These are phyloP conservation scores for Arthrobotrys pseudoclavata DNA, from an alignment of 2,329 filamentous ascomycete species.

Conservation along the genomic window DNA sequence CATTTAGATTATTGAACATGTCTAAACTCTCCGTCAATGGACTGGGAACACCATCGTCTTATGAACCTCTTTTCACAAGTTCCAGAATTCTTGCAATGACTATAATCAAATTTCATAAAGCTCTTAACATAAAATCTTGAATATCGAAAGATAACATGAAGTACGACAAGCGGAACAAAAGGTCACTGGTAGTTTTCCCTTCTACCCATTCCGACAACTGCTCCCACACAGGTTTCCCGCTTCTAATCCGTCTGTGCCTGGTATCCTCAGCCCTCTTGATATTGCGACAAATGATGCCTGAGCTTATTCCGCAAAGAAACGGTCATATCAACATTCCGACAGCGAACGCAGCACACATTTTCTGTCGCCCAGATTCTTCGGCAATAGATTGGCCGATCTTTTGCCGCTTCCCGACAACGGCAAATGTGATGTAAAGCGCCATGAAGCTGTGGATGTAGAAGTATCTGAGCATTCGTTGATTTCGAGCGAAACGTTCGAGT, in stretches of 20 bases:
- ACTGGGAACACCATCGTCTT: not conserved
- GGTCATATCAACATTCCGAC: not conserved
- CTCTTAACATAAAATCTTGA: no score
- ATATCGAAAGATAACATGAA: not conserved
- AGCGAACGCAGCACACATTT: not conserved
- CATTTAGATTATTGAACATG: conserved; percentile 1
- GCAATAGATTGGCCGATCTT: not conserved
- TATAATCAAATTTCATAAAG: not conserved
- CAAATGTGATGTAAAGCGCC: not conserved
- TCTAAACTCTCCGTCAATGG: conserved; percentile 1
- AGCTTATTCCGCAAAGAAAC: not conserved
- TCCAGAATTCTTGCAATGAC: not conserved
- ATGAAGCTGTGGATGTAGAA: not conserved
- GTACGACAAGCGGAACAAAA: no score
- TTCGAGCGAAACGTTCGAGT: not conserved
- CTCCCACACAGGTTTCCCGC: not conserved
- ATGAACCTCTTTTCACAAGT: not conserved
- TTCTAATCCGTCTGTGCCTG: not conserved
- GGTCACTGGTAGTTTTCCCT: no score
- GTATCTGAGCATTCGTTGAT: not conserved
- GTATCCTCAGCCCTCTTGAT: not conserved
- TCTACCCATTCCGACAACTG: not conserved
- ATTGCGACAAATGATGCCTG: not conserved
- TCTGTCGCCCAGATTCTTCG: not conserved
- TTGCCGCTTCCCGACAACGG: not conserved